A percentile compares a stretch with the other conserved stretches of the same genome.
phyloP scores from a whole-genome alignment of 2,329 filamentous ascomycete genomes.

The Monosporascus cannonballus region DNA sequence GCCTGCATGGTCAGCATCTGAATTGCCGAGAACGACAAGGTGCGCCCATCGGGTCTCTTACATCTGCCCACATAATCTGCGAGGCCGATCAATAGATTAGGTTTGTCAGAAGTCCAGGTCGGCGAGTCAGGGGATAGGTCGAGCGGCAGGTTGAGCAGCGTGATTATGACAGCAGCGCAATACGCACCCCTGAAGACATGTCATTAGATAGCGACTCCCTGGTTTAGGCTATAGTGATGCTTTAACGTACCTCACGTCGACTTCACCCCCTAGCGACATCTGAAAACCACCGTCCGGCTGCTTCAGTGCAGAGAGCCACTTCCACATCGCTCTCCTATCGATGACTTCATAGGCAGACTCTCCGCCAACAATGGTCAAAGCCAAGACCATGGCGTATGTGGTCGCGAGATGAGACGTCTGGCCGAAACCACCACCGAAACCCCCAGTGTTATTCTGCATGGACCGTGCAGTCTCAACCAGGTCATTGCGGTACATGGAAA shows the following conservation, averaged over 20 bases:
- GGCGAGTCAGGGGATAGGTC: conserved; percentile 69
- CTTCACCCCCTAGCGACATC: conserved; percentile 79
- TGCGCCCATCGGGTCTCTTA: conserved; percentile 37
- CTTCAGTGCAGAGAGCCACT: conserved; percentile 82
- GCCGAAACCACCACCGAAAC: conserved; percentile 90
- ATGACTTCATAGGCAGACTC: conserved; percentile 67
- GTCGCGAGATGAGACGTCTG: conserved; percentile 85
- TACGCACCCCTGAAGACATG: conserved; percentile 67
- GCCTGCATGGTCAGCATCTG: conserved; percentile 41
- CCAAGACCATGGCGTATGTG: conserved; percentile 78
- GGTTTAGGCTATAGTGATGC: conserved; percentile 4
- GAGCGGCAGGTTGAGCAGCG: conserved; percentile 76
- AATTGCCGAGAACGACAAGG: conserved; percentile 5
- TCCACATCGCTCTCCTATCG: conserved; percentile 82
- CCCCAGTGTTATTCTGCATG: conserved; percentile 77
- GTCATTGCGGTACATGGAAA: conserved; percentile 58
- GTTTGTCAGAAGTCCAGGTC: conserved; percentile 55
- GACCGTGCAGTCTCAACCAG: conserved; percentile 70
- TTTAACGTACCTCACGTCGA: conserved; percentile 71
- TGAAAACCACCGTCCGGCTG: conserved; percentile 84
- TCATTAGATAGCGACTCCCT: conserved; percentile 10
- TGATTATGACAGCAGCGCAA: conserved; percentile 80
- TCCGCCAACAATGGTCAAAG: conserved; percentile 72
- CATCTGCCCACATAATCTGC: conserved; percentile 77
- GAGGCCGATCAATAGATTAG: conserved; percentile 64